Evolutionary conservation across 2,329 filamentous ascomycete species (phyloP).

Genomic region (Hymenoscyphus fraxineus): DNA sequence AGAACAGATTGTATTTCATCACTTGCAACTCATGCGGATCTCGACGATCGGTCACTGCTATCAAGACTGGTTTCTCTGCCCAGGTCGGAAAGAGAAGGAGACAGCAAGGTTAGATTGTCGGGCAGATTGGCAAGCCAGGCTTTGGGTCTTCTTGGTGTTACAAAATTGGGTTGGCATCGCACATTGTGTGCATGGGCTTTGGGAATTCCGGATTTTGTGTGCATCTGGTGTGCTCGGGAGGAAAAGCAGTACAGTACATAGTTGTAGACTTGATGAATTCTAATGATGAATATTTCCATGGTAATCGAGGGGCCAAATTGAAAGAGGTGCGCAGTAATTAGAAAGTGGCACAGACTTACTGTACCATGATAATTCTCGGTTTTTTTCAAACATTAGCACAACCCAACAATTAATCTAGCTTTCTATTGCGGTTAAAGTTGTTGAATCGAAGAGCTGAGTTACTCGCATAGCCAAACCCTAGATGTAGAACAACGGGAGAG

Average conservation of each 20-base stretch:
- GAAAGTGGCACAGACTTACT: too few relatives aligned
- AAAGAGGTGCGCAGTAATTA: too few relatives aligned
- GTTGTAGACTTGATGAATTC: constrained; percentile 5
- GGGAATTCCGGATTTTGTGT: constrained; percentile 3
- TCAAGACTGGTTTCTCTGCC: constrained; percentile 99
- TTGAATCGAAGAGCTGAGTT: too few relatives aligned
- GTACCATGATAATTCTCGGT: too few relatives aligned
- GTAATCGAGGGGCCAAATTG: not conserved
- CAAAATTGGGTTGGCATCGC: constrained; percentile 6
- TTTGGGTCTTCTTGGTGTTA: constrained; percentile 4
- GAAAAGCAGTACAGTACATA: constrained; percentile 9
- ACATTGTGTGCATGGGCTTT: constrained; percentile 7
- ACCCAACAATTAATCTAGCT: too few relatives aligned
- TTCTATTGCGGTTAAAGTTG: too few relatives aligned
- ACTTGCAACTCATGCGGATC: constrained; percentile 88
- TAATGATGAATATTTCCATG: not conserved
- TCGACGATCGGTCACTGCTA: constrained; percentile 86
- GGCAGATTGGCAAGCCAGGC: not conserved
- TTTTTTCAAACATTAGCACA: too few relatives aligned
- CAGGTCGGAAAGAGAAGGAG: constrained; percentile 98
- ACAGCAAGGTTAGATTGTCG: constrained; percentile 67
- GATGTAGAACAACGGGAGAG: too few relatives aligned
- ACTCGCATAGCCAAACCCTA: too few relatives aligned
- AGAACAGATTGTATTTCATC: constrained; percentile 98
- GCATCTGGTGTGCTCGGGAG: constrained; percentile 1